A percentile compares a stretch with the other conserved stretches of the same genome.
phyloP scores from a whole-genome alignment of 768 basidiomycete species.

The Boletales sp. region DNA sequence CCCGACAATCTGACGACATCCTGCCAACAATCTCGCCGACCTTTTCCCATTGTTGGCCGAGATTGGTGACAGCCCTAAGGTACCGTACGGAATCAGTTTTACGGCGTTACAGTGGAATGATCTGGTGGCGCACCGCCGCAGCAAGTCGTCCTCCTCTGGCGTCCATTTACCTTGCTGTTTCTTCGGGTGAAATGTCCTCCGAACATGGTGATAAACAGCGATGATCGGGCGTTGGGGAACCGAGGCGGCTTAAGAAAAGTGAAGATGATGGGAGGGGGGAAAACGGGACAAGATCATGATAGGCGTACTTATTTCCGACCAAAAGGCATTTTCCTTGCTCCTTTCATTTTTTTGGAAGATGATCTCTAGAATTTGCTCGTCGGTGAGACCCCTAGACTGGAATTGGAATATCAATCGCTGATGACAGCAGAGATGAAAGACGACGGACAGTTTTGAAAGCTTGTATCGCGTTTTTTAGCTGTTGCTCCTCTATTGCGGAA shows the following conservation, averaged over 20 bases:
- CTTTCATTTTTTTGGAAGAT: constrained; percentile 69
- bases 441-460: constrained; percentile 53
- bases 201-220: constrained; percentile 81
- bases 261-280: constrained; percentile 2
- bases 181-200: constrained; percentile 65
- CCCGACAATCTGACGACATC: constrained; percentile 77
- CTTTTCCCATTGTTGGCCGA: constrained; percentile 82
- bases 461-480: constrained; percentile 62
- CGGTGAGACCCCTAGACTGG: constrained; percentile 49
- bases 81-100: constrained; percentile 4
- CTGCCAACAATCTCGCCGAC: constrained; percentile 68
- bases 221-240: constrained; percentile 76
- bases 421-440: background rate
- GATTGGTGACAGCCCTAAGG: constrained; percentile 59
- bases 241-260: constrained; percentile 49
- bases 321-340: constrained; percentile 63
- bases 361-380: constrained; percentile 55
- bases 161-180: constrained; percentile 71
- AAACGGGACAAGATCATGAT: background rate
- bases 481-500: constrained; percentile 71
- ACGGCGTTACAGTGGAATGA: background rate
- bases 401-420: constrained; percentile 2
- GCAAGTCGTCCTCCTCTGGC: constrained; percentile 56
- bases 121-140: constrained; percentile 51
- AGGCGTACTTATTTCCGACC: constrained; percentile 73